Evolutionary conservation across 2,329 filamentous ascomycete genomes (phyloP), one percentile per base, ranked within the genome.

Genomic region (Aureobasidium musti): DNA sequence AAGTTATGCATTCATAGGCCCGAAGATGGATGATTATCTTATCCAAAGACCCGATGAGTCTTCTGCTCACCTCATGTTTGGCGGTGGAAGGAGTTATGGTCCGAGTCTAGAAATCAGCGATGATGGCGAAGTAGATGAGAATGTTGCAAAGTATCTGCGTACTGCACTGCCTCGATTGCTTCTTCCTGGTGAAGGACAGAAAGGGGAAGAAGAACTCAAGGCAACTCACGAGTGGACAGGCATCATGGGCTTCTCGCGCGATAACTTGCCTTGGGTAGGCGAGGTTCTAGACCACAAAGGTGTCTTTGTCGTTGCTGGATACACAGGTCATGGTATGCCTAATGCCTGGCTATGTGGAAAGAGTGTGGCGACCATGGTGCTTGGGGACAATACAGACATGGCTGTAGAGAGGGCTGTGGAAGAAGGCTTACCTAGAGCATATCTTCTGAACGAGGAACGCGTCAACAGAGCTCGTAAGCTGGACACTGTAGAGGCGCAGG

Each of bases 181-280:
- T 60, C 76, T 73, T 69, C 10, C 35, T 6, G 23, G 75, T 68
- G 4, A 54, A 41, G 54, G 14, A 65, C 71, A 47, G 43, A 26
- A 73, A 8, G 79, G 73, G 1, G 17, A 17, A 14, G 11, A 7
- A 19, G 68, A 83, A 70, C 74, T 86, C 39, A 68, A 79, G 57
- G 82, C 83, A 2, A 77, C 75, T 4, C 75, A 78, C 56, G 77
- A 84, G 73, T 94, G 91, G 91, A 91, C 89, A 1, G 91, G 91
- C 0, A 89, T 92, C 70, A 93, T 92, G 90, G 90, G 88, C 0
- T 92, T 87, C 76, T 87, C 85, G 35, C 79, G 86, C 7, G 91
- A 93, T 74, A 79, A 83, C 0, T 76, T 83, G 60, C 89, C 91
- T 0, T 92, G 88, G 87, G 87, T 93, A 2, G 91, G 90, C 0